Conservation (phyloP, 805 yeast genomes). For the Cyberlindnera petersonii region DNA sequence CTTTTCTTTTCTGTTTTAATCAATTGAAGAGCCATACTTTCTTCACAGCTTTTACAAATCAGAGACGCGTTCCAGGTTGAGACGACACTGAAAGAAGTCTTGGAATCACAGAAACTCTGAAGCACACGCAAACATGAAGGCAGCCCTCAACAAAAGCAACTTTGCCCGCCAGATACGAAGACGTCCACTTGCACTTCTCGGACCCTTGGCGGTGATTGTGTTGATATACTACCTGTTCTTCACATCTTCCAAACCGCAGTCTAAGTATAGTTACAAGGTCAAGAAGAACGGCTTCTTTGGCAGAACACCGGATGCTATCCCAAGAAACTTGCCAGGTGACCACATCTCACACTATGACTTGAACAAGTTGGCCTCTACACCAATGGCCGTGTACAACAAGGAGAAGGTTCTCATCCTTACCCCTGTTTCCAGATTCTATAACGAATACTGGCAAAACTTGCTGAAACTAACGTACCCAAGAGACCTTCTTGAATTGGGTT, state of each 20-base stretch:
- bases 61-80: constrained; percentile 5
- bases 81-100: too few relatives aligned
- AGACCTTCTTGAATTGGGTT: constrained; percentile 80
- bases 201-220: constrained; percentile 42
- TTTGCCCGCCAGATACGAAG: constrained; percentile 55
- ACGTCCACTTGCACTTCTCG: constrained; percentile 46
- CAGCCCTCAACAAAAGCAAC: constrained; percentile 29
- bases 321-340: constrained; percentile 61
- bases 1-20: too few relatives aligned
- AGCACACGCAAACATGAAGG: constrained; percentile 21
- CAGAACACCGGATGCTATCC: constrained; percentile 50
- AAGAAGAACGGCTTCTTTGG: constrained; percentile 31
- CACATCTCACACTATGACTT: constrained; percentile 82
- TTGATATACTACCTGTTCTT: constrained; percentile 40
- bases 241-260: constrained; percentile 29
- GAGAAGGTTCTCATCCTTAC: constrained; percentile 85
- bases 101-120: too few relatives aligned
- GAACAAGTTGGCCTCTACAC: constrained; percentile 69
- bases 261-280: constrained; percentile 27
- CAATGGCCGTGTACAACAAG: constrained; percentile 66
- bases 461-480: constrained; percentile 76
- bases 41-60: too few relatives aligned
- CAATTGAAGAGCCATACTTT: too few relatives aligned
- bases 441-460: constrained; percentile 85
- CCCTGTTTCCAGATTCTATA: constrained; percentile 84